A percentile compares a stretch with the other conserved stretches of the same genome.
These are phyloP conservation scores for Eutrema heterophyllum DNA, from an alignment of 345 rosid genomes.

Conservation along the genomic window DNA sequence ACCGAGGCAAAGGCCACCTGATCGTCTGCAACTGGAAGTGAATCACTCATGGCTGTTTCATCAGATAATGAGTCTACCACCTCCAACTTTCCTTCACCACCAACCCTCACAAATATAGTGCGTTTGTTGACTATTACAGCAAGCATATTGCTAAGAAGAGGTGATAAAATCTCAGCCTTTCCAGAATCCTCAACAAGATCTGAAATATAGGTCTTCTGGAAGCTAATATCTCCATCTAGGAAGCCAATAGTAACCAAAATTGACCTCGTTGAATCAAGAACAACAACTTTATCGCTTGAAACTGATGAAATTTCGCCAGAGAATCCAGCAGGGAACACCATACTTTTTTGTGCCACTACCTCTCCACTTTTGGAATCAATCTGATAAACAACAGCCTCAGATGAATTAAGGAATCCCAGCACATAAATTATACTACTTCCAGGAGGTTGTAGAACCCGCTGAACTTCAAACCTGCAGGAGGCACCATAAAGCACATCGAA, in stretches of 20 bases:
- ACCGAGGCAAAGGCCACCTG: slow-evolving; percentile 67
- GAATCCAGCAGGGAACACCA: slow-evolving; percentile 63
- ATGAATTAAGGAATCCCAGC: slow-evolving; percentile 63
- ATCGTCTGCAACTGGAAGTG: slow-evolving; percentile 56
- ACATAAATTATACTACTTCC: slow-evolving; percentile 47
- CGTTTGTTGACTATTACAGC: slow-evolving; percentile 42
- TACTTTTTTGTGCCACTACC: slow-evolving; percentile 54
- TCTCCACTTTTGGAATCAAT: slow-evolving; percentile 71
- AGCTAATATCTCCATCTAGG: slow-evolving; percentile 47
- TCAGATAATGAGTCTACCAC: slow-evolving; percentile 52
- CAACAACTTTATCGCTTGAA: slow-evolving; percentile 61
- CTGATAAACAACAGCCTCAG: slow-evolving; percentile 57
- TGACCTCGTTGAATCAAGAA: slow-evolving; percentile 62
- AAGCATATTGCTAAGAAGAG: slow-evolving; percentile 53
- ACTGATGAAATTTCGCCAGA: slow-evolving; percentile 55
- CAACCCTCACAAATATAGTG: slow-evolving; percentile 50
- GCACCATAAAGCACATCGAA: not conserved
- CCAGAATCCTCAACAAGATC: slow-evolving; percentile 54
- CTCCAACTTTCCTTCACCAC: slow-evolving; percentile 58
- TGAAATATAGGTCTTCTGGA: slow-evolving; percentile 51
- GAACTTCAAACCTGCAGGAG: slow-evolving; percentile 68
- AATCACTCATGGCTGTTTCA: slow-evolving; percentile 70
- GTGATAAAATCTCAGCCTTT: slow-evolving; percentile 49
- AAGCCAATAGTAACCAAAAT: slow-evolving; percentile 52
- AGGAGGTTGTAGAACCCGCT: slow-evolving; percentile 58